phyloP scores from a whole-genome alignment of 1,284 basidiomycete genomes.

The Exobasidium rhododendri region DNA sequence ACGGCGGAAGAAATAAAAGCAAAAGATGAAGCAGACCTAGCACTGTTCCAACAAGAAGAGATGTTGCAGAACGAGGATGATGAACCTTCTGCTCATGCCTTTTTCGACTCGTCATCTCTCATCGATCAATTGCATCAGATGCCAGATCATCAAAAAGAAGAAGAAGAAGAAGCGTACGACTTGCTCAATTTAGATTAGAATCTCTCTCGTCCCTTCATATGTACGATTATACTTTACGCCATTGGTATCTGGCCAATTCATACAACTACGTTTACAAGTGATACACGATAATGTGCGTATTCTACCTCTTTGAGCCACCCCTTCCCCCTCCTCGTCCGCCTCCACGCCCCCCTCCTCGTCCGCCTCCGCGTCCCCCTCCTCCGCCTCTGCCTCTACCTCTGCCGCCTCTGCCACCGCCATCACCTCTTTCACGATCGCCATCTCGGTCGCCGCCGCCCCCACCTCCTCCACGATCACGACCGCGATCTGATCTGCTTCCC shows the following conservation, averaged over 20 bases:
- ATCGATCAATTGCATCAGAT: not conserved
- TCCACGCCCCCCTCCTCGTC: no score
- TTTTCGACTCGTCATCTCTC: not conserved
- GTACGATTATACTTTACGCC: no score
- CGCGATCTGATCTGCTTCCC: no score
- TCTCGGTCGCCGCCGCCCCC: not conserved
- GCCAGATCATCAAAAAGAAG: not conserved
- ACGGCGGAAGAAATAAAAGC: conserved; percentile 81
- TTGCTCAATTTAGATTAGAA: not conserved
- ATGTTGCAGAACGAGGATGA: no score
- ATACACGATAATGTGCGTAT: no score
- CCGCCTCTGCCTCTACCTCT: not conserved
- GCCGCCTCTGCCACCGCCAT: not conserved
- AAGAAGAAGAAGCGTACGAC: not conserved
- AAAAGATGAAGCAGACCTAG: conserved; percentile 54
- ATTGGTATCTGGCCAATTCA: no score
- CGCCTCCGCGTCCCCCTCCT: no score
- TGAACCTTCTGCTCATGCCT: conserved; percentile 2
- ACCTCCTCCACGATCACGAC: no score
- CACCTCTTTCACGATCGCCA: not conserved
- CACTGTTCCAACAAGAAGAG: conserved; percentile 15
- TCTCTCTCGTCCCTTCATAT: no score
- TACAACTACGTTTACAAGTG: no score
- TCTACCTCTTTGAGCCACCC: no score
- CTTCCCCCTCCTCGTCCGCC: no score